A percentile compares a stretch with the other conserved stretches of the same genome.
phyloP scores from a whole-genome alignment of 179 eudicot species.

The Monotropa hypopitys region DNA sequence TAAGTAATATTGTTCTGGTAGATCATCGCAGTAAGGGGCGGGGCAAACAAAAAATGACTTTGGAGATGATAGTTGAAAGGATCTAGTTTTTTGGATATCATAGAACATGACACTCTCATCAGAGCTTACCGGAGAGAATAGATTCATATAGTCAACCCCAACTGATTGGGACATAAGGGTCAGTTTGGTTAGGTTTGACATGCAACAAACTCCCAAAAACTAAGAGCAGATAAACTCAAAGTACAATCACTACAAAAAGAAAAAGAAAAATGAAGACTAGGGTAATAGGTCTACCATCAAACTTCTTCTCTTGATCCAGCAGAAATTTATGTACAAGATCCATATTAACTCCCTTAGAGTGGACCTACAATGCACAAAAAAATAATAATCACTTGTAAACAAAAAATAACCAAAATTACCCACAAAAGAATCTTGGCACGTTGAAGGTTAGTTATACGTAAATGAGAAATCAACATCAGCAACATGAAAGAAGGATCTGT shows the following conservation, averaged over 20 bases:
- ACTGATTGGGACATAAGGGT: no score
- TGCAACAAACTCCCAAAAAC: background rate
- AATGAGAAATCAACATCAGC: background rate
- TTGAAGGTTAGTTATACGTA: background rate
- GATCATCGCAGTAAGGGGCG: no score
- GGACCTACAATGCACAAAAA: conserved; percentile 39
- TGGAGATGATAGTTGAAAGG: background rate
- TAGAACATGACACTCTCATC: no score
- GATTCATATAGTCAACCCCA: no score
- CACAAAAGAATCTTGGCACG: background rate
- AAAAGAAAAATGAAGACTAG: background rate
- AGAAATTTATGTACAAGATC: conserved; percentile 49
- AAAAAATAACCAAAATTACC: background rate
- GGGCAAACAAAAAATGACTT: no score
- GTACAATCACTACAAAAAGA: background rate
- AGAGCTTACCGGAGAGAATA: no score
- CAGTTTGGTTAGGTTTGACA: no score
- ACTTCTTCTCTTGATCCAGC: conserved; percentile 52
- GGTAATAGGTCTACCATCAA: conserved; percentile 34
- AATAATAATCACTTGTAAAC: background rate
- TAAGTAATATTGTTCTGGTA: no score
- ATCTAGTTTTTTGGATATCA: no score
- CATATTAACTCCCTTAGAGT: conserved; percentile 68
- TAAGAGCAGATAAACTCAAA: background rate
- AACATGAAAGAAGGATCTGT: background rate